Evolutionary conservation across 805 yeast species (phyloP).

Genomic region (Dipodascus albidus): DNA sequence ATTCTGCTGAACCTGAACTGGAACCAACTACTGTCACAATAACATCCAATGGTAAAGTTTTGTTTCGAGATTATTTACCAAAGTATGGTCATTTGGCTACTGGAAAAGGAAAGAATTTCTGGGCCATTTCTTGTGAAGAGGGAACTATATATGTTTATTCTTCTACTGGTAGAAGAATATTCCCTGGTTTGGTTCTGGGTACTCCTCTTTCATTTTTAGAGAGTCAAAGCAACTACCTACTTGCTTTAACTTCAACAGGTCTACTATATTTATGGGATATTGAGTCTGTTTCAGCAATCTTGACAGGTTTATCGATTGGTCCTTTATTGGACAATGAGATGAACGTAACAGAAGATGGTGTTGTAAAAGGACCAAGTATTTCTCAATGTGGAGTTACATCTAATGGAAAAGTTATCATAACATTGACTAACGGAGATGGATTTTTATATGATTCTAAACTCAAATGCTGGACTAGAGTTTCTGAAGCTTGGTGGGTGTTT

Average conservation of each 20-base stretch:
- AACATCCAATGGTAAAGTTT: constrained; percentile 43
- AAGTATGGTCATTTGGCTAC: constrained; percentile 55
- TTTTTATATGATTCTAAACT: constrained; percentile 64
- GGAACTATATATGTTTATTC: constrained; percentile 72
- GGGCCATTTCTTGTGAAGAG: constrained; percentile 81
- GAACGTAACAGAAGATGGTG: constrained; percentile 59
- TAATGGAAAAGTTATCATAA: constrained; percentile 65
- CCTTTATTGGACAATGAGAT: constrained; percentile 63
- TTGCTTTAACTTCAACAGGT: constrained; percentile 79
- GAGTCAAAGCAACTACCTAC: constrained; percentile 50
- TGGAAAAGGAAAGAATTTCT: constrained; percentile 44
- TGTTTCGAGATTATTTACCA: constrained; percentile 81
- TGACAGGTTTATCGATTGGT: constrained; percentile 52
- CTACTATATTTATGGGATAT: constrained; percentile 80
- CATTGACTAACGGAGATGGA: constrained; percentile 82
- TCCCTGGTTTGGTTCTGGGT: constrained; percentile 79
- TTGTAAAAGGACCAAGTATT: constrained; percentile 72
- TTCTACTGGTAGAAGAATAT: constrained; percentile 55
- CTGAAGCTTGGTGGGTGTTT: constrained; percentile 98
- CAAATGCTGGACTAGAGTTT: constrained; percentile 72
- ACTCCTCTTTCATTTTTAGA: constrained; percentile 82
- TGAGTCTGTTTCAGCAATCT: constrained; percentile 34
- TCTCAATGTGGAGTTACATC: constrained; percentile 74
- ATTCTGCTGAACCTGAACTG: constrained; percentile 77
- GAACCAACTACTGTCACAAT: constrained; percentile 66